A percentile compares a stretch with the other conserved stretches of the same genome.
phyloP scores from a whole-genome alignment of 1,139 yeast genomes.

The Dujonia santamariae region DNA sequence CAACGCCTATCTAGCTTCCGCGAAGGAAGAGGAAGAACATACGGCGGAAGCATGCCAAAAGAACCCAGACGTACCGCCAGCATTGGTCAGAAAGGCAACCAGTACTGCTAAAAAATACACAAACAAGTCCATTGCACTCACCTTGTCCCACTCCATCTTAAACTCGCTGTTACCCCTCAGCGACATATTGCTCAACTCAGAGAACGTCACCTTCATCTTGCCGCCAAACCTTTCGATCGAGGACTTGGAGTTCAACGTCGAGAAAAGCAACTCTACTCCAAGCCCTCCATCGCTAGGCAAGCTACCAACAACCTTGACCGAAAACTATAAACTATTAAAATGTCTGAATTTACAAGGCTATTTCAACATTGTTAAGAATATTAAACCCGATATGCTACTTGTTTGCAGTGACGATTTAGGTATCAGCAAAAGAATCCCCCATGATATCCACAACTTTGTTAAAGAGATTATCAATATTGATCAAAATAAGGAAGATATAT shows the following conservation, averaged over 20 bases:
- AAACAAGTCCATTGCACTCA: conserved; percentile 39
- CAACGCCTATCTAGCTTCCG: not conserved
- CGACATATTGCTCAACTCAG: conserved; percentile 36
- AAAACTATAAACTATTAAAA: conserved; percentile 40
- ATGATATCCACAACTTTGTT: conserved; percentile 39
- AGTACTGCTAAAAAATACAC: conserved; percentile 18
- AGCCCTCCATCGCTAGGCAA: conserved; percentile 2
- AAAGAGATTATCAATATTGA: conserved; percentile 36
- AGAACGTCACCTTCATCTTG: conserved; percentile 44
- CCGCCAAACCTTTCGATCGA: conserved; percentile 46
- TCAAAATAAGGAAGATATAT: conserved; percentile 30
- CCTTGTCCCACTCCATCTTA: conserved; percentile 42
- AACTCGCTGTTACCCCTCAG: conserved; percentile 37
- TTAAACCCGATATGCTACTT: conserved; percentile 41
- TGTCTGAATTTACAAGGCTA: conserved; percentile 45
- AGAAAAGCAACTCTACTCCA: conserved; percentile 11
- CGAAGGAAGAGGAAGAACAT: conserved; percentile 3
- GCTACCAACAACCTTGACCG: conserved; percentile 21
- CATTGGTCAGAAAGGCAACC: not conserved
- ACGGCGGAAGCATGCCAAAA: too few species aligned
- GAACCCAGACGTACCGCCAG: not conserved
- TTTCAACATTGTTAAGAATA: conserved; percentile 37
- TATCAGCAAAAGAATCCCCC: conserved; percentile 26
- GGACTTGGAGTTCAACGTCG: conserved; percentile 28
- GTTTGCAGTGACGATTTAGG: conserved; percentile 47